Conservation (phyloP, 164 flowering plant species). For the Nymphaea thermarum region DNA sequence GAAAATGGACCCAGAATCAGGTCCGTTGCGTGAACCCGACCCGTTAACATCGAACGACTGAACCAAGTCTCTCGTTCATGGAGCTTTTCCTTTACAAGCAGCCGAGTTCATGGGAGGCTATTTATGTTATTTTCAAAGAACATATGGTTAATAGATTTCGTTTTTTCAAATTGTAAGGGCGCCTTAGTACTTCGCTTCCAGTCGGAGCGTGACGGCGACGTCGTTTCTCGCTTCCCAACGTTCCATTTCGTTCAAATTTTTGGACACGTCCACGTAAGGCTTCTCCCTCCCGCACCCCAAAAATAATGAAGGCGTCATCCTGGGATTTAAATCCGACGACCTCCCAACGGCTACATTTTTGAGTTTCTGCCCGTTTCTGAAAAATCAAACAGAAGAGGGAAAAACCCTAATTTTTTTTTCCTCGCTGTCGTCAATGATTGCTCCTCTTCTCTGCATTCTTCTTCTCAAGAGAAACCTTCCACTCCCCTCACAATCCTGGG, state of each 20-base stretch:
- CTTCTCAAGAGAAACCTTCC: not conserved
- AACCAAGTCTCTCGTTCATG: no score
- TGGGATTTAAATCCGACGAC: not conserved
- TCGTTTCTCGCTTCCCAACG: not conserved
- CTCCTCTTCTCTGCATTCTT: not conserved
- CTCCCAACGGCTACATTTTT: not conserved
- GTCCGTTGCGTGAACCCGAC: no score
- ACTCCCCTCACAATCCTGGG: not conserved
- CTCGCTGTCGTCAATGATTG: not conserved
- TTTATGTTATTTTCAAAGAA: no score
- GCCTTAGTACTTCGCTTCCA: not conserved
- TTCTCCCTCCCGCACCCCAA: no score
- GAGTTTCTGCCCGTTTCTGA: no score
- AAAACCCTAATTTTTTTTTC: no score
- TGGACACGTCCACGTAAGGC: not conserved
- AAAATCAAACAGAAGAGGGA: no score
- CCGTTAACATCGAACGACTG: no score
- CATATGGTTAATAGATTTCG: not conserved
- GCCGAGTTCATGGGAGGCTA: no score
- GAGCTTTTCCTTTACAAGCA: no score
- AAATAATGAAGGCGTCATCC: not conserved
- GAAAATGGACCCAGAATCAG: no score
- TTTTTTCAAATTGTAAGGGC: not conserved
- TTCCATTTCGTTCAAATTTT: not conserved
- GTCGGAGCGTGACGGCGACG: not conserved